Base-by-base conservation (phyloP, 2,329 filamentous ascomycete species). In the Biscogniauxia mediterranea region DNA sequence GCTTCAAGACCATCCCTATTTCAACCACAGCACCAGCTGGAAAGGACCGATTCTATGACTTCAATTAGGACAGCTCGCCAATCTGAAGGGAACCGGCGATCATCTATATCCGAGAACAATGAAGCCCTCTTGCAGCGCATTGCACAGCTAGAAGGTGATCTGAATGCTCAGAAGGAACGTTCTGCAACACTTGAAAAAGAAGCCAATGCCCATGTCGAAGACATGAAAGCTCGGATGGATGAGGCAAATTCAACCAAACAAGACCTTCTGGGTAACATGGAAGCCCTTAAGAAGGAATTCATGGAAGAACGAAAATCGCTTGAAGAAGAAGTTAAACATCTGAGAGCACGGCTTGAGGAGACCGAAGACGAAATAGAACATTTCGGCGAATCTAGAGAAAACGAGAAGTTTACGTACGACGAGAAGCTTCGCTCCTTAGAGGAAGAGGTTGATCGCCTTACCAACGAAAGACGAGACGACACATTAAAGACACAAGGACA, bases 201-300 rank as follows among this genome's bases (percentile, higher is more conserved):
- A 63, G 83, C 90, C 2, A 81, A 84, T 57, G 77, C 80, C 2
- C 83, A 83, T 56, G 80, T 74, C 66, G 85, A 80, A 56, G 83
- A 86, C 68, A 85, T 85, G 71, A 88, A 84, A 78, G 85, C 80
- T 70, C 89, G 88, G 69, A 85, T 97, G 63, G 87, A 95, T 65
- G 94, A 98, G 74, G 91, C 87, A 5, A 92, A 95, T 68, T 93
- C 92, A 2, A 97, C 91, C 0, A 99, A 99, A 75, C 90, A 91
- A 69, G 95, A 98, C 74, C 85, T 99, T 9, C 87, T 99, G 77
- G 89, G 92, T 66, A 99, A 99, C 71, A 92, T 99, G 79, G 93
- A 98, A 72, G 89, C 93, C 13, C 85, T 96, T 66, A 92, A 97
- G 75, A 87, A 87, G 25, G 95, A 98, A 71, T 97, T 97, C 68